Evolutionary conservation across 805 yeast genomes (phyloP).

Genomic region (Starmerella lactis-condensi): DNA sequence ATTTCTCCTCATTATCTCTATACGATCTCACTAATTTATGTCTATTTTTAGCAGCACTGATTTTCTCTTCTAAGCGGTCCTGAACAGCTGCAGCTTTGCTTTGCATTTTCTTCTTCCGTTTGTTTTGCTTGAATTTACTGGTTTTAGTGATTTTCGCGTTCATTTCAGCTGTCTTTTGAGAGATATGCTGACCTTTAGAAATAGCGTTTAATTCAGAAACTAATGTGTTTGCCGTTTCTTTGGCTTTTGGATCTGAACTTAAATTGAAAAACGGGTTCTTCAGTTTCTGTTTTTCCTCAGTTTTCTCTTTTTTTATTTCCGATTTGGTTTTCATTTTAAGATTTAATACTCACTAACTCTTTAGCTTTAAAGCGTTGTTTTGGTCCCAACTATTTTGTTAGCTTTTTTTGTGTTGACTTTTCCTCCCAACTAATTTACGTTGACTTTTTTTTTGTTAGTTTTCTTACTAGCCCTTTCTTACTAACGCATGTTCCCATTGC

Average conservation of each 20-base stretch:
- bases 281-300: slow-evolving; percentile 1
- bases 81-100: slow-evolving; percentile 14
- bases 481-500: not conserved
- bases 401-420: slow-evolving; percentile 6
- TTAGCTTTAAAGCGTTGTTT: not conserved
- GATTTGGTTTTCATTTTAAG: slow-evolving; percentile 10
- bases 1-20: slow-evolving; percentile 13
- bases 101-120: slow-evolving; percentile 10
- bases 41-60: slow-evolving; percentile 16
- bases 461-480: not conserved
- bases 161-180: not conserved
- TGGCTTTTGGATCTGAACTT: no score
- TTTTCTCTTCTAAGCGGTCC: slow-evolving; percentile 19
- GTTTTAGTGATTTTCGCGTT: slow-evolving; percentile 1
- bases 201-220: slow-evolving; percentile 11
- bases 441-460: not conserved
- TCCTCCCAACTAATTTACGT: slow-evolving; percentile 9
- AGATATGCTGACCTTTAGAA: slow-evolving; percentile 8
- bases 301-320: slow-evolving; percentile 10
- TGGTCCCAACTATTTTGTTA: not conserved
- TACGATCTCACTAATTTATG: slow-evolving; percentile 15
- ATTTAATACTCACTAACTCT: slow-evolving; percentile 5
- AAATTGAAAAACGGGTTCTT: no score
- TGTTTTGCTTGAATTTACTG: slow-evolving; percentile 8
- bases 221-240: no score